Base-by-base conservation (phyloP, 2,329 filamentous ascomycete species). In the Parascedosporium putredinis region DNA sequence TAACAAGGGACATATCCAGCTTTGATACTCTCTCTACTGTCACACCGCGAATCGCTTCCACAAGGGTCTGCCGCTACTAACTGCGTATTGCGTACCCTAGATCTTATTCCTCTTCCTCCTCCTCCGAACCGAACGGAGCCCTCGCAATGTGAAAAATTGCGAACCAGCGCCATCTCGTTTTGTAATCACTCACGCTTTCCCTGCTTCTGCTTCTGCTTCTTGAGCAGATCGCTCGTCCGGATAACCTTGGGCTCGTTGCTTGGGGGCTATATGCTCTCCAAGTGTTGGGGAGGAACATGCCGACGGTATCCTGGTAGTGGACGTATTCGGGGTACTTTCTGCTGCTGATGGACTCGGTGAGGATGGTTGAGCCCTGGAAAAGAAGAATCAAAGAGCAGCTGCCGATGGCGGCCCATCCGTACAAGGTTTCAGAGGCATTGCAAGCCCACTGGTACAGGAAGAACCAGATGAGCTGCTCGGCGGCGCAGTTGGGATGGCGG, bases 401-500 rank as follows among this genome's bases (percentile, higher is more conserved):
- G 7, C 91, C 93, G 8, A 79, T 63, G 46, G 78, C 79, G 1
- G 86, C 82, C 88, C 90, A 98, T 66, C 85, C 91, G 62, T 83
- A 83, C 38, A 83, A 71, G 2, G 74, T 80, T 50, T 81, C 76
- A 27, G 83, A 86, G 50, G 82, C 77, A 62, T 80, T 84, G 65
- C 86, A 91, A 56, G 78, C 81, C 93, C 91, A 98, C 60, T 88
- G 79, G 65, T 97, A 97, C 48, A 97, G 67, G 7, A 81, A 70
- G 49, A 95, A 74, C 93, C 93, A 98, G 58, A 97, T 81, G 25
- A 81, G 73, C 68, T 97, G 93, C 67, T 98, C 93, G 4, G 87
- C 88, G 4, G 86, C 81, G 61, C 97, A 98, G 66, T 98, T 98
- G 45, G 93, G 93, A 64, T 98, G 94, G 43, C 93, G 79, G 57